Evolutionary conservation across 2,329 filamentous ascomycete genomes (phyloP).

Genomic region (Tolypocladium guangdongense): DNA sequence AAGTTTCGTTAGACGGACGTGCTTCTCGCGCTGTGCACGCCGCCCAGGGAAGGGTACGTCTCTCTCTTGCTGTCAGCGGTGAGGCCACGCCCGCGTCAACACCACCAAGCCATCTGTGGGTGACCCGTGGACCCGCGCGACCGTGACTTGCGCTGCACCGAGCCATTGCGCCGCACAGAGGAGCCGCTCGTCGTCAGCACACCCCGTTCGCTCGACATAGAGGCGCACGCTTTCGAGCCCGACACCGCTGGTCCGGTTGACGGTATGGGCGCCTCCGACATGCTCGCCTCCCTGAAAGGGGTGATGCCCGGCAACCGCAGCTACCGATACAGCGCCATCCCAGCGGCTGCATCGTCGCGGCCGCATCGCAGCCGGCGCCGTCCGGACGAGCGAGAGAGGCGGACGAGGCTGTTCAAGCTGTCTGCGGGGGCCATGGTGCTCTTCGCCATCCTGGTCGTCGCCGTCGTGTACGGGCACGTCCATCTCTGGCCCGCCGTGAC

Average conservation of each 20-base stretch:
- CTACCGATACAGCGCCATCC: slow-evolving; percentile 19
- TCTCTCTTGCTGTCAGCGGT: too few relatives aligned
- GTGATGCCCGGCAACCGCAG: slow-evolving; percentile 7
- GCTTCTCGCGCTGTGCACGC: too few relatives aligned
- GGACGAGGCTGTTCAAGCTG: slow-evolving; percentile 6
- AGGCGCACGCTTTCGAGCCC: neutral
- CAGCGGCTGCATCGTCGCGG: slow-evolving; percentile 5
- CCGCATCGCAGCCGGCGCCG: neutral
- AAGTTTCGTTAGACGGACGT: too few relatives aligned
- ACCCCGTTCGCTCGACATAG: neutral
- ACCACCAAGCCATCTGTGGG: too few relatives aligned
- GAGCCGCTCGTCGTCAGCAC: neutral
- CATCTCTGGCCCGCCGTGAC: neutral
- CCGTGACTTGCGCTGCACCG: neutral
- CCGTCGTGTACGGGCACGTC: slow-evolving; percentile 8
- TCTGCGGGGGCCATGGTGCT: slow-evolving; percentile 7
- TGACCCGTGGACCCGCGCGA: neutral
- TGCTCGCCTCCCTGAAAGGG: slow-evolving; percentile 6
- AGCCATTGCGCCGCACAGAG: neutral
- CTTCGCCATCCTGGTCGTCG: slow-evolving; percentile 6
- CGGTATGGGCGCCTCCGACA: slow-evolving; percentile 3
- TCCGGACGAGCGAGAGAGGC: slow-evolving; percentile 1
- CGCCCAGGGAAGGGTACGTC: too few relatives aligned
- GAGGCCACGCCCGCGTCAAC: too few relatives aligned
- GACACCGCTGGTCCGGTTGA: neutral